Evolutionary conservation across 495 filamentous ascomycete genomes (phyloP).

Genomic region (Neurospora africana): DNA sequence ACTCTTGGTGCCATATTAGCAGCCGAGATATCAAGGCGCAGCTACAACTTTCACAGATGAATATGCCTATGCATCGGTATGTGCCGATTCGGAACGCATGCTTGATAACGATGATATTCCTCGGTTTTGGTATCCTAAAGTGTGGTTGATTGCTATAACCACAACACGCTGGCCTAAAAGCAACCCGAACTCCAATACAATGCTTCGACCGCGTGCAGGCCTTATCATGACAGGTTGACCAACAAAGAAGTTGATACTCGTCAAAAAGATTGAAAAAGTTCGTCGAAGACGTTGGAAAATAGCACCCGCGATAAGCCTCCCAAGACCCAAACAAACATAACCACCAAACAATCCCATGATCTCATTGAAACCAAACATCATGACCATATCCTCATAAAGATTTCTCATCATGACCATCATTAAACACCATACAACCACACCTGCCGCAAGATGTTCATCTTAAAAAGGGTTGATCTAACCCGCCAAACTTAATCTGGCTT

Average conservation of each 20-base stretch:
- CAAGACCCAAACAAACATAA: not conserved
- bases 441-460: not conserved
- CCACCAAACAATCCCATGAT: not conserved
- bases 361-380: not conserved
- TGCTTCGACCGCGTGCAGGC: not conserved
- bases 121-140: not conserved
- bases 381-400: not conserved
- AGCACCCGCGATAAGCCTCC: not conserved
- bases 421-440: not conserved
- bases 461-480: not conserved
- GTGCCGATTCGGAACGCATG: not conserved
- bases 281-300: not conserved
- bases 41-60: not conserved
- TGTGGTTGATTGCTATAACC: not conserved
- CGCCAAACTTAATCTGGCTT: constrained; percentile 16
- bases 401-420: not conserved
- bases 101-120: not conserved
- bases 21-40: not conserved
- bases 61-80: not conserved
- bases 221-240: not conserved
- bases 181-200: not conserved
- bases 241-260: not conserved
- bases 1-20: not conserved
- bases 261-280: not conserved
- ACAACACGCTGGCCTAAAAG: not conserved